phyloP scores from a whole-genome alignment of 2,329 filamentous ascomycete species.

The Colletotrichum kahawae region DNA sequence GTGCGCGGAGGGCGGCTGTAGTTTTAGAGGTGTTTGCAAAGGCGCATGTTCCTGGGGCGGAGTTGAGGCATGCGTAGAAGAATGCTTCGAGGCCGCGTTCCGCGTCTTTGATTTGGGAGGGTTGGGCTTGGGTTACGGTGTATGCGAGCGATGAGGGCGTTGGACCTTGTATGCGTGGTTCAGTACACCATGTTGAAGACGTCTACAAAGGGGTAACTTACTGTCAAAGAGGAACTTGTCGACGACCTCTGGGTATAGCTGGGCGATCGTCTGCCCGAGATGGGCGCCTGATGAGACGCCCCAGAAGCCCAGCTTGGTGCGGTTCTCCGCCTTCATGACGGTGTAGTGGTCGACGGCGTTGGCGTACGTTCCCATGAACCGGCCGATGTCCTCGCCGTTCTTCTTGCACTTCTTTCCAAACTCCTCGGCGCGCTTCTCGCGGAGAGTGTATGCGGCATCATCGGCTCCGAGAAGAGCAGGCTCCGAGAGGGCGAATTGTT shows the following conservation, averaged over 20 bases:
- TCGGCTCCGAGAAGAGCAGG: background rate
- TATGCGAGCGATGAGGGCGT: background rate
- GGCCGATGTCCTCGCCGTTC: background rate
- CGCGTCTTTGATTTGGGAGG: background rate
- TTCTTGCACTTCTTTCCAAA: background rate
- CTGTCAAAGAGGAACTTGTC: constrained; percentile 9
- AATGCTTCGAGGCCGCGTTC: constrained; percentile 1
- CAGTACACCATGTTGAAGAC: background rate
- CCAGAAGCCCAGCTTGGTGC: constrained; percentile 7
- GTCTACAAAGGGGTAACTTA: background rate
- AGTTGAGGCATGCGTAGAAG: background rate
- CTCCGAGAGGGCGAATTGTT: background rate
- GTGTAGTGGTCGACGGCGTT: constrained; percentile 4
- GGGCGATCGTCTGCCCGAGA: background rate
- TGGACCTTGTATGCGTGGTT: background rate
- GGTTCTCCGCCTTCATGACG: constrained; percentile 6
- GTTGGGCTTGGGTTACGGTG: background rate
- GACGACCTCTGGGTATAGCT: background rate
- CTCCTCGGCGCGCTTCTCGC: background rate
- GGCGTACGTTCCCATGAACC: constrained; percentile 7
- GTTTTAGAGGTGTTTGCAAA: background rate
- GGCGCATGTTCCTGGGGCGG: background rate
- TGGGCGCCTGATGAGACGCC: background rate
- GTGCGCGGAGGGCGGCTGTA: background rate
- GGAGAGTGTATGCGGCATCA: background rate